A percentile compares a stretch with the other conserved stretches of the same genome.
Evolutionary conservation across 768 basidiomycete species (phyloP).

Genomic region (Mycena haematopus): DNA sequence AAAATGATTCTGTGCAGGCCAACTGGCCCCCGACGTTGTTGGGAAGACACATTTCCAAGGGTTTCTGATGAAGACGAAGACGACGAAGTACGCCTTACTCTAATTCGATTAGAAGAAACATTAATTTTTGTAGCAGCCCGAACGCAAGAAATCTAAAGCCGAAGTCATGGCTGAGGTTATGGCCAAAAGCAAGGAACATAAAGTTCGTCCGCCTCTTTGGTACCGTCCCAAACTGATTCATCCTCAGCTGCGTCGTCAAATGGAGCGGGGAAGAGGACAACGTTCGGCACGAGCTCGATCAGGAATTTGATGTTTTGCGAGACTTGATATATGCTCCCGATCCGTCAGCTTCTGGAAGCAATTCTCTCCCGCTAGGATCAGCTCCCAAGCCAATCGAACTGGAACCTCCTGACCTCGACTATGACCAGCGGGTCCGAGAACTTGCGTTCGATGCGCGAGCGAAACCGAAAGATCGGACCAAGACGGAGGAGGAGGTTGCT

Average conservation of each 20-base stretch:
- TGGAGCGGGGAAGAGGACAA: slow-evolving; percentile 83
- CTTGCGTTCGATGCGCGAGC: slow-evolving; percentile 93
- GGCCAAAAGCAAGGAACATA: slow-evolving; percentile 95
- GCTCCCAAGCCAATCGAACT: slow-evolving; percentile 29
- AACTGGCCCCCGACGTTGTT: slow-evolving; percentile 73
- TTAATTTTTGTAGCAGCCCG: slow-evolving; percentile 56
- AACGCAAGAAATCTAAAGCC: slow-evolving; percentile 87
- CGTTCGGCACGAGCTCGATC: slow-evolving; percentile 86
- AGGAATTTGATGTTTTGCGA: slow-evolving; percentile 83
- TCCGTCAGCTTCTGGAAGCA: slow-evolving; percentile 49
- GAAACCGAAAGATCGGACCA: slow-evolving; percentile 92
- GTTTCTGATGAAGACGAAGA: slow-evolving; percentile 66
- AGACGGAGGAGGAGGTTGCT: slow-evolving; percentile 95
- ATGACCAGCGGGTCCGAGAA: slow-evolving; percentile 91
- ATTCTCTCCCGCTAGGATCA: slow-evolving; percentile 43
- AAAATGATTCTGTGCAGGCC: slow-evolving; percentile 54
- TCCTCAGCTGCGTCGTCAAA: slow-evolving; percentile 80
- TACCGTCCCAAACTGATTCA: not conserved
- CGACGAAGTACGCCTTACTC: slow-evolving; percentile 43
- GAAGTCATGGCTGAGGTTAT: slow-evolving; percentile 99
- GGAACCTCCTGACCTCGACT: too few relatives aligned
- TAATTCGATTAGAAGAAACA: slow-evolving; percentile 11
- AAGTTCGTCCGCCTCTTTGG: slow-evolving; percentile 56
- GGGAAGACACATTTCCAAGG: slow-evolving; percentile 84
- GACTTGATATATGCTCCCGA: slow-evolving; percentile 70